Evolutionary conservation across 192 early-diverging fungal species (phyloP).

Genomic region (Podila verticillata): DNA sequence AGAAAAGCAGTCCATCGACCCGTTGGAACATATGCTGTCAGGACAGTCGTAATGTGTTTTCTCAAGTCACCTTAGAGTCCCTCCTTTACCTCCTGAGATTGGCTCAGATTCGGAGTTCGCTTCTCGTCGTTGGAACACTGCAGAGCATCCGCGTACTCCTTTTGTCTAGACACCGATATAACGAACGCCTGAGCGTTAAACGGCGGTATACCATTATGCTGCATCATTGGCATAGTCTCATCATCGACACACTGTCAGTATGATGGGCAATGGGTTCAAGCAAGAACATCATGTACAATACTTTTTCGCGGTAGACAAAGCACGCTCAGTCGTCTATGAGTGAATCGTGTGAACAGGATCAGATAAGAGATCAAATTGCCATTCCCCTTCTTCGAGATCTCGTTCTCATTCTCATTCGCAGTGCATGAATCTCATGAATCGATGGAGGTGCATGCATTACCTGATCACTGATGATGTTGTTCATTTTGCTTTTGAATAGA

Average conservation of each 20-base stretch:
- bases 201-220: background rate
- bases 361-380: background rate
- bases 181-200: no score
- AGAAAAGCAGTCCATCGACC: no score
- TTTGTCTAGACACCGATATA: no score
- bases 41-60: no score
- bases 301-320: constrained; percentile 4
- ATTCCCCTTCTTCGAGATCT: background rate
- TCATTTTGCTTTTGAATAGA: constrained; percentile 2
- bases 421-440: constrained; percentile 3
- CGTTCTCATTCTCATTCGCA: background rate
- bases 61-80: no score
- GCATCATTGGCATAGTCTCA: background rate
- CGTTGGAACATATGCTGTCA: no score
- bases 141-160: no score
- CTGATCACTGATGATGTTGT: constrained; percentile 1
- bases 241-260: background rate
- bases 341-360: constrained; percentile 1
- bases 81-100: no score
- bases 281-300: background rate
- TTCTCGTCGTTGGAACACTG: no score
- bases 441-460: background rate
- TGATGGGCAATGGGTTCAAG: background rate
- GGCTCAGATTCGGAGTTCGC: no score
- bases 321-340: constrained; percentile 1